A percentile compares a stretch with the other conserved stretches of the same genome.
These are phyloP conservation scores for Wallacemonas rigidus DNA, from an alignment of 208 protist species.

Conservation along the genomic window DNA sequence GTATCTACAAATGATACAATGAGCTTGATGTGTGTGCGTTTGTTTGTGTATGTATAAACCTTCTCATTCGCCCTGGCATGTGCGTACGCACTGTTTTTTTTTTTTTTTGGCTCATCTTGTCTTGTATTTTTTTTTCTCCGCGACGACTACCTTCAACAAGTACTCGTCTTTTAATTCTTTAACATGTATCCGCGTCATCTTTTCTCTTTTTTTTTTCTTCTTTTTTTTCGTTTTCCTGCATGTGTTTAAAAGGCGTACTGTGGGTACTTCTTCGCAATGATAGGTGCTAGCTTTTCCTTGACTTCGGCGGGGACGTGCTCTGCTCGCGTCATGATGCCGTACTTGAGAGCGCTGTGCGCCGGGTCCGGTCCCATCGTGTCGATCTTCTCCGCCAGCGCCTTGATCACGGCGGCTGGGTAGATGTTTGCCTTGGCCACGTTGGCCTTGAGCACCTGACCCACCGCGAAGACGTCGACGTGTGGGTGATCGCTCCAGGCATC, in stretches of 20 bases:
- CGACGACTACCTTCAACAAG: no score
- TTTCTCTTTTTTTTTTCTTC: neutral
- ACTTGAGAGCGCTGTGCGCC: slow-evolving; percentile 55
- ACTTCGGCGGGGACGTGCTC: slow-evolving; percentile 43
- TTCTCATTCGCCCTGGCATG: no score
- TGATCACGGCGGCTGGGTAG: slow-evolving; percentile 53
- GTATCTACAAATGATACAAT: no score
- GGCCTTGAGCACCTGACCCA: slow-evolving; percentile 51
- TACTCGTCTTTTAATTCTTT: neutral
- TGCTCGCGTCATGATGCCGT: slow-evolving; percentile 55
- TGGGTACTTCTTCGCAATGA: slow-evolving; percentile 65
- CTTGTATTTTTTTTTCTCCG: neutral
- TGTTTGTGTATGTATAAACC: no score
- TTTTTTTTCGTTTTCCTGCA: slow-evolving; percentile 17
- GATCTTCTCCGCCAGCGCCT: slow-evolving; percentile 29
- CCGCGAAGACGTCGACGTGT: slow-evolving; percentile 65
- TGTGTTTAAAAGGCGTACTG: slow-evolving; percentile 30
- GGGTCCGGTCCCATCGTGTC: slow-evolving; percentile 41
- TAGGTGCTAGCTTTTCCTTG: slow-evolving; percentile 46
- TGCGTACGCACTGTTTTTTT: neutral
- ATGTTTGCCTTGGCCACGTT: slow-evolving; percentile 78
- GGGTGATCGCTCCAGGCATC: slow-evolving; percentile 89
- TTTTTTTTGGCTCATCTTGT: neutral
- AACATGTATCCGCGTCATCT: neutral
- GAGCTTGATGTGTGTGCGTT: no score